Conservation (phyloP, 1,284 basidiomycete genomes). For the Agroathelia rolfsii region DNA sequence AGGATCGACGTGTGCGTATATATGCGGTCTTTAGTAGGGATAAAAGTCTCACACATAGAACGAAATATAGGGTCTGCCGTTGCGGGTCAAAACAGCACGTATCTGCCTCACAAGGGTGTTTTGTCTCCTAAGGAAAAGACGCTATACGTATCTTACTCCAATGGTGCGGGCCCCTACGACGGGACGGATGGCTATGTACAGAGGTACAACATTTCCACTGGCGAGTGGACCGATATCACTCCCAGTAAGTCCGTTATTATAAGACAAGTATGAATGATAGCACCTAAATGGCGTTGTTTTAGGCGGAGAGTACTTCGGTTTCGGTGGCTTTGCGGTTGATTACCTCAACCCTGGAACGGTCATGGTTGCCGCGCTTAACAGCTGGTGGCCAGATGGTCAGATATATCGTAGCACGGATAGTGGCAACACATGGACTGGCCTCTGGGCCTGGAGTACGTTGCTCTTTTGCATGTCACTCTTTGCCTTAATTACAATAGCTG, state of each 20-base stretch:
- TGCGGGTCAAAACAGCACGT: conserved; percentile 46
- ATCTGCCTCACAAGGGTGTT: conserved; percentile 56
- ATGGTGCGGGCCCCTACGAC: conserved; percentile 44
- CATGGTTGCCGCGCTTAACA: conserved; percentile 53
- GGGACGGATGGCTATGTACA: conserved; percentile 37
- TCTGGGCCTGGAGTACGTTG: conserved; percentile 47
- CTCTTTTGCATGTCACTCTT: too few species aligned
- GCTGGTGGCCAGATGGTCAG: conserved; percentile 50
- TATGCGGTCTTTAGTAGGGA: background rate
- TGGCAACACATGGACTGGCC: conserved; percentile 41
- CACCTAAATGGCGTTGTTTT: too few species aligned
- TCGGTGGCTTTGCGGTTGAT: conserved; percentile 53
- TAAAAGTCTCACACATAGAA: conserved; percentile 5
- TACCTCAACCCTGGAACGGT: conserved; percentile 48
- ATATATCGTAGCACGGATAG: conserved; percentile 51
- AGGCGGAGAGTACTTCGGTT: conserved; percentile 37
- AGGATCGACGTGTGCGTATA: conserved; percentile 41
- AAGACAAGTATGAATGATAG: too few species aligned
- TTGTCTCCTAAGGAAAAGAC: conserved; percentile 45
- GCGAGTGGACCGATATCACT: conserved; percentile 46
- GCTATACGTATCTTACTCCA: conserved; percentile 48
- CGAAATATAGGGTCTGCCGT: conserved; percentile 41
- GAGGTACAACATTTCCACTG: conserved; percentile 42
- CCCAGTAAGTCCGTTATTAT: too few species aligned
- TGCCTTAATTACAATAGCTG: too few species aligned